Conservation (phyloP, 768 basidiomycete species). For the Pleurotus pulmonarius region DNA sequence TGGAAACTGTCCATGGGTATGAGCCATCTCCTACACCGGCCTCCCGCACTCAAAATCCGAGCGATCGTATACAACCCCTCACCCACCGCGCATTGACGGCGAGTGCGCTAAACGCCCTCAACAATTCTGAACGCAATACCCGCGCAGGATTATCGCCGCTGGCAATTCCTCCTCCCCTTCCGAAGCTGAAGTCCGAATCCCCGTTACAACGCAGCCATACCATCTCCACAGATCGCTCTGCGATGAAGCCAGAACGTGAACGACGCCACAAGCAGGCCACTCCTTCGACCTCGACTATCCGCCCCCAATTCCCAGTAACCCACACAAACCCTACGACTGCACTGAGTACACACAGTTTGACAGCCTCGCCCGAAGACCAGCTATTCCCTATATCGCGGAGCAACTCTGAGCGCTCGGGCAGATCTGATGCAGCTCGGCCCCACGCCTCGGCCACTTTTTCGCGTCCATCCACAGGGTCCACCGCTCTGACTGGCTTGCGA, state of each 20-base stretch:
- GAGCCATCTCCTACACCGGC: slow-evolving; percentile 44
- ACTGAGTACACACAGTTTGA: slow-evolving; percentile 61
- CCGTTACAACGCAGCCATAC: slow-evolving; percentile 20
- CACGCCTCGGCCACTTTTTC: slow-evolving; percentile 46
- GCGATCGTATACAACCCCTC: slow-evolving; percentile 5
- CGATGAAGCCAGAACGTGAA: slow-evolving; percentile 8
- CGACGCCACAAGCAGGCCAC: slow-evolving; percentile 1
- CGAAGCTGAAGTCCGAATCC: slow-evolving; percentile 58
- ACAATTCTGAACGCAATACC: background rate
- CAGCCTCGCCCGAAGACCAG: slow-evolving; percentile 35
- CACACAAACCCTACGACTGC: slow-evolving; percentile 64
- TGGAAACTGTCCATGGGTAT: slow-evolving; percentile 35
- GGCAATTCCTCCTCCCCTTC: slow-evolving; percentile 55
- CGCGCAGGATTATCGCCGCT: slow-evolving; percentile 35
- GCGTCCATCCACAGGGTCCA: slow-evolving; percentile 48
- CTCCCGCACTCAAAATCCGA: slow-evolving; percentile 20
- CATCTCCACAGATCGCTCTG: slow-evolving; percentile 9
- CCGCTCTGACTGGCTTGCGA: slow-evolving; percentile 49
- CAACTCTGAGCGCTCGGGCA: slow-evolving; percentile 42
- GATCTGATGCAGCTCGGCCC: slow-evolving; percentile 32
- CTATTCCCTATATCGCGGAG: slow-evolving; percentile 35
- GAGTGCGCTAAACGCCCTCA: slow-evolving; percentile 1
- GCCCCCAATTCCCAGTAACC: slow-evolving; percentile 44
- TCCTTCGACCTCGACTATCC: slow-evolving; percentile 33
- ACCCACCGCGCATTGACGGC: slow-evolving; percentile 2